Conservation (phyloP, 495 filamentous ascomycete genomes). For the Cercophora newfieldiana region DNA sequence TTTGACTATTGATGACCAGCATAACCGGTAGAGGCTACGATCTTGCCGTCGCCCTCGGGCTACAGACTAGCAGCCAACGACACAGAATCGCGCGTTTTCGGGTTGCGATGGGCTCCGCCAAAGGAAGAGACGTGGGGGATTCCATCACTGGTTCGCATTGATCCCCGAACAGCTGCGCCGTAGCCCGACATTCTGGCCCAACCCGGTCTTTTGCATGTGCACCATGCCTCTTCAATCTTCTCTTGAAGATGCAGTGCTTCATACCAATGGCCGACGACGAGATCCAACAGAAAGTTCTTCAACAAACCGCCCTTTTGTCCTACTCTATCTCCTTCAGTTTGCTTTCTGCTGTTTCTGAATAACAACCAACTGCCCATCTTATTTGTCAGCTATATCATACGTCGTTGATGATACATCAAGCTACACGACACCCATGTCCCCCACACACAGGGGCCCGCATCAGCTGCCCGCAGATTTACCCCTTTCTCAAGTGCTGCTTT, state of each 20-base stretch:
- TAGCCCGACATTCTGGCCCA: neutral
- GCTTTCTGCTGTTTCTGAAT: no score
- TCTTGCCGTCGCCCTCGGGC: neutral
- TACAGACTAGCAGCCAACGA: neutral
- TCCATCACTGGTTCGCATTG: neutral
- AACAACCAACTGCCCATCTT: neutral
- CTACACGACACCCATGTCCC: neutral
- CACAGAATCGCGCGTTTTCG: neutral
- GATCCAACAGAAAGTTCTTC: neutral
- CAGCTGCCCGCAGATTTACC: neutral
- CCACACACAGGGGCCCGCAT: neutral
- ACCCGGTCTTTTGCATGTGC: neutral
- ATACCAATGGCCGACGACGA: neutral
- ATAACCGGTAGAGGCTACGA: neutral
- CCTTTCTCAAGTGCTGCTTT: neutral
- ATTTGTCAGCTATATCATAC: neutral
- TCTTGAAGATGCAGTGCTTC: neutral
- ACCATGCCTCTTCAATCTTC: neutral
- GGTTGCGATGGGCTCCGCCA: neutral
- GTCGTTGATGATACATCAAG: neutral
- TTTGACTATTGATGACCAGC: conserved; percentile 12
- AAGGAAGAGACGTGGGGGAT: neutral
- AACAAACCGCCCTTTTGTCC: neutral
- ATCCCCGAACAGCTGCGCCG: neutral
- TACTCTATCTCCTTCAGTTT: neutral